Conservation (phyloP, 2,329 filamentous ascomycete genomes). For the Cryphonectria radicalis region DNA sequence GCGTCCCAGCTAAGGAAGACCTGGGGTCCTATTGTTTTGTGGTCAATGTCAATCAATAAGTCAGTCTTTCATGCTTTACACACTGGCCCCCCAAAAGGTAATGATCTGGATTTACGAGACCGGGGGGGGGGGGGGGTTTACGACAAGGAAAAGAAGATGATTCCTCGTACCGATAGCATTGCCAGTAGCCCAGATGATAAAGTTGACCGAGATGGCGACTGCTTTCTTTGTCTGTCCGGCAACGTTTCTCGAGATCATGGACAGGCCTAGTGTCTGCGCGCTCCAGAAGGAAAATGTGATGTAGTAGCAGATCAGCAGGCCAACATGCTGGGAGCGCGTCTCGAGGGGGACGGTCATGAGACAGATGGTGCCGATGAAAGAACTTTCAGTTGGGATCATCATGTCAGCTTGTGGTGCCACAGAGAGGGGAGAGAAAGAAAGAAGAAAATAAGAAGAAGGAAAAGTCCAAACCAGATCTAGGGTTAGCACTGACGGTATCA, state of each 20-base stretch:
- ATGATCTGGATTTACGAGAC: neutral
- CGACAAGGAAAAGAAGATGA: constrained; percentile 15
- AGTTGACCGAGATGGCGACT: constrained; percentile 69
- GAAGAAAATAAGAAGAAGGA: no score
- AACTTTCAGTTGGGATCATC: constrained; percentile 45
- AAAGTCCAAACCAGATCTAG: neutral
- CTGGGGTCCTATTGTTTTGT: constrained; percentile 55
- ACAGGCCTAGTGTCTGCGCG: constrained; percentile 68
- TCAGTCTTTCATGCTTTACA: neutral
- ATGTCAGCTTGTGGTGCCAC: neutral
- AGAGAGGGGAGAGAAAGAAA: neutral
- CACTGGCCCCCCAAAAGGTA: neutral
- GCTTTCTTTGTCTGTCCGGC: constrained; percentile 77
- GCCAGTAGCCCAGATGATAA: constrained; percentile 70
- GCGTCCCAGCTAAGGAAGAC: constrained; percentile 64
- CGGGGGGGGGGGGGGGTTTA: no score
- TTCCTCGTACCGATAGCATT: constrained; percentile 62
- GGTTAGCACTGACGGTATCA: constrained; percentile 62
- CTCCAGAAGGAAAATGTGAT: constrained; percentile 80
- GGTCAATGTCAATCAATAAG: no score
- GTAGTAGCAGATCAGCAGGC: constrained; percentile 75
- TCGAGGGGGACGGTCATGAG: constrained; percentile 70
- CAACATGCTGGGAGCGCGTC: constrained; percentile 61
- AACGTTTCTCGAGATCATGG: constrained; percentile 70
- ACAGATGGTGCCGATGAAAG: constrained; percentile 72